Evolutionary conservation across 306 rosid species (phyloP).

Genomic region (Trifolium pratense): DNA sequence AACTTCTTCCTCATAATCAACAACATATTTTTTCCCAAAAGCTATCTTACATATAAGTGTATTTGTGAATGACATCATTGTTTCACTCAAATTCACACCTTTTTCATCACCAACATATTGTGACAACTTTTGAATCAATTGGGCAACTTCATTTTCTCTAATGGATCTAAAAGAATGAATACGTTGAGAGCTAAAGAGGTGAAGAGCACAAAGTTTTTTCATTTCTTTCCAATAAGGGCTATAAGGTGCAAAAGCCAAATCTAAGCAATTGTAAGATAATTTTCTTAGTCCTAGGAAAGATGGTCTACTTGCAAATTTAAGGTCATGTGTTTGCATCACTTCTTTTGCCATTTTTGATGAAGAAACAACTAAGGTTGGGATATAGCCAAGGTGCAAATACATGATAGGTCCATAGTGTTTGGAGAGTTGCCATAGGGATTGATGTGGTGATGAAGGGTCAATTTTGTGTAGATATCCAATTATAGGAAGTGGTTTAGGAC

Average conservation of each 20-base stretch:
- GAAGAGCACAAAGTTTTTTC: conserved; percentile 45
- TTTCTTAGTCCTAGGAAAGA: conserved; percentile 10
- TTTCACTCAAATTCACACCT: conserved; percentile 40
- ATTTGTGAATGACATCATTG: conserved; percentile 36
- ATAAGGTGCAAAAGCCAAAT: conserved; percentile 52
- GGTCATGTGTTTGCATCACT: conserved; percentile 53
- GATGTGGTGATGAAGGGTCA: conserved; percentile 40
- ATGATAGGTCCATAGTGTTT: conserved; percentile 59
- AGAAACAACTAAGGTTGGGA: conserved; percentile 43
- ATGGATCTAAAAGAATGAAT: conserved; percentile 39
- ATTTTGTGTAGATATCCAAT: conserved; percentile 62
- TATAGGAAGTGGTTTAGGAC: conserved; percentile 63
- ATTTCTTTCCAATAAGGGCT: conserved; percentile 56
- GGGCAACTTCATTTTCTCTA: conserved; percentile 44
- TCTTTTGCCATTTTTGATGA: conserved; percentile 41
- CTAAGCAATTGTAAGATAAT: conserved; percentile 53
- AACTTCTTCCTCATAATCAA: conserved; percentile 22
- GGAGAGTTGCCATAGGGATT: conserved; percentile 46
- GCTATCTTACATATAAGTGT: conserved; percentile 50
- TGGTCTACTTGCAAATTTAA: conserved; percentile 51
- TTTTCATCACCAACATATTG: not conserved
- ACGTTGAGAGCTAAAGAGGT: conserved; percentile 49
- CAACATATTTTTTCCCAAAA: conserved; percentile 48
- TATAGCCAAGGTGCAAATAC: conserved; percentile 44
- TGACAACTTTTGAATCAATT: conserved; percentile 36